A percentile compares a stretch with the other conserved stretches of the same genome.
phyloP scores from a whole-genome alignment of 2,329 filamentous ascomycete species.

The Emergomyces pasteurianus region DNA sequence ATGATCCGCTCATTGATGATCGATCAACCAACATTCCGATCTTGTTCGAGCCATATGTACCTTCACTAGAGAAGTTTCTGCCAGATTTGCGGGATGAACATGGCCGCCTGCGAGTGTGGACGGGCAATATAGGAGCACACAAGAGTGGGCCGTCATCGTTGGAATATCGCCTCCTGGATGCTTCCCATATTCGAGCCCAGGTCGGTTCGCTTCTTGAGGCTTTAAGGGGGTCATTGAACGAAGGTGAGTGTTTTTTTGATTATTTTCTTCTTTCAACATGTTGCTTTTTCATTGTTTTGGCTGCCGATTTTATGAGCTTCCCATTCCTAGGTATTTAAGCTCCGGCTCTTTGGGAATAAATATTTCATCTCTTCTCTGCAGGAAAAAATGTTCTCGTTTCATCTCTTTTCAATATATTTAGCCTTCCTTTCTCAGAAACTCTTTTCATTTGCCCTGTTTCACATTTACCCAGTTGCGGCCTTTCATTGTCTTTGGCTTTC shows the following conservation, averaged over 20 bases:
- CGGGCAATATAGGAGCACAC: slow-evolving; percentile 9
- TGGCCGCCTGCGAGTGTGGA: slow-evolving; percentile 8
- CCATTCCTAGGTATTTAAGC: not conserved
- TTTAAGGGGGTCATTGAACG: not conserved
- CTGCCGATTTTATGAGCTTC: no score
- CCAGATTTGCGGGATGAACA: slow-evolving; percentile 6
- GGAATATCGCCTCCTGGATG: slow-evolving; percentile 9
- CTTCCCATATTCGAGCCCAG: not conserved
- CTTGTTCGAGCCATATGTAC: not conserved
- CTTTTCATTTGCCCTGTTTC: not conserved
- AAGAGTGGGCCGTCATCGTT: slow-evolving; percentile 5
- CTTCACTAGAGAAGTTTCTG: not conserved
- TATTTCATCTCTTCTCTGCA: not conserved
- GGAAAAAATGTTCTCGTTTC: not conserved
- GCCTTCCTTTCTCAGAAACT: not conserved
- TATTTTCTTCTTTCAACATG: not conserved
- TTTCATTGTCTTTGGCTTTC: not conserved
- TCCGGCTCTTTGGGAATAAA: not conserved
- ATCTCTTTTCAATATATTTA: not conserved
- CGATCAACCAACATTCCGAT: not conserved
- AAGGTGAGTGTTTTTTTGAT: not conserved
- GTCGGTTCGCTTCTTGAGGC: not conserved
- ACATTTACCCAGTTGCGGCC: not conserved
- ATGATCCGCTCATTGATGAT: slow-evolving; percentile 10
- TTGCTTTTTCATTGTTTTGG: not conserved